Evolutionary conservation across 2,329 filamentous ascomycete genomes (phyloP), one percentile per base, ranked within the genome.

Genomic region (Triangularia verruculosa): DNA sequence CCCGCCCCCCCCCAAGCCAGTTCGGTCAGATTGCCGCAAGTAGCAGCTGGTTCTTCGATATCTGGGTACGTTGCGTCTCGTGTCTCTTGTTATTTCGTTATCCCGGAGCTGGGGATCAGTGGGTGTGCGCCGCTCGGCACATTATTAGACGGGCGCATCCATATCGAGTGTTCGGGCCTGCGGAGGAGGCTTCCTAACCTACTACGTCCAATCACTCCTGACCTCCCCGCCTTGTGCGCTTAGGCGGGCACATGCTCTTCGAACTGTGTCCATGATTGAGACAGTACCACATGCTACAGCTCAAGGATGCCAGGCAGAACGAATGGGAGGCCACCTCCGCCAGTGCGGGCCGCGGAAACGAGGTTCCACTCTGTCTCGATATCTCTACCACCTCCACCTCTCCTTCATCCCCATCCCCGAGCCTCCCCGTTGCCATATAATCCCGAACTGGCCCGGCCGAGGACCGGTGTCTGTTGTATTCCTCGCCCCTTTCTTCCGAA

Each of bases 151-250:
- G 39, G 65, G 52, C 54, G 15, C 61, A 64, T 64, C 65, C 69
- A 74, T 70, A 72, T 71, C 70, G 64, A 66, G 66, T 64, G 63
- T 62, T 72, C 73, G 72, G 73, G 62, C 72, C 67, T 75, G 70
- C 74, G 72, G 73, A 75, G 69, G 57, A 67, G 28, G 51, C 66
- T 65, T 70, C 68, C 54, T n/a, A 64, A 70, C 66, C 71, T 67
- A 67, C 70, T 62, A 65, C 63, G 65, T 66, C 70, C 69, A 69
- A 70, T 70, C 68, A 65, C 55, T 52, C 64, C 43, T 54, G 20
- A 27, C 22, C 39, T 63, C 25, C 58, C 64, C 61, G 20, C 65
- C 65, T 64, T 51, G 52, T 30, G 17, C 20, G 59, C 30, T 55
- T 47, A 57, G 27, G 17, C 15, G 12, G 27, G 20, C 56, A 53